Evolutionary conservation across 768 basidiomycete genomes (phyloP), one percentile per base, ranked within the genome.

Genomic region (Mycena rosella): DNA sequence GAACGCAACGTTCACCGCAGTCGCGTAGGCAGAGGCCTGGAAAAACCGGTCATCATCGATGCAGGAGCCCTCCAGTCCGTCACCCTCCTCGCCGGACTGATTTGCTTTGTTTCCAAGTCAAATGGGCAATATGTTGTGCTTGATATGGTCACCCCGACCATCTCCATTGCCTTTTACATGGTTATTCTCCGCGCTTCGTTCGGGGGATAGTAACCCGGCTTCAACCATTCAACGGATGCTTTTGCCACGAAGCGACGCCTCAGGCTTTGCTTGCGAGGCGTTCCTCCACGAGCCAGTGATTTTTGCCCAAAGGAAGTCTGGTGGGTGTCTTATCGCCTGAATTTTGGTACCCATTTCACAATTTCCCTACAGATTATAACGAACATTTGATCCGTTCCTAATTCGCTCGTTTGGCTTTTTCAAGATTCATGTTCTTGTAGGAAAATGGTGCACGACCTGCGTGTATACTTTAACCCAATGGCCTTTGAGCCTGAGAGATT

Each of bases 401-500:
- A 64, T 66, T 49, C 27, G 44, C 27, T n/a, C n/a, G n/a, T n/a
- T n/a, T n/a, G n/a, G n/a, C 34, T 5, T 45, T 49, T 17, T 11
- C 38, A 14, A 6, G 38, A 10, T 10, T 15, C 26, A 49, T 61
- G 22, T 18, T 44, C 52, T 20, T 5, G 8, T 38, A 75, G 85
- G 85, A 72, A 75, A 47, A 83, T 87, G 73, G 65, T 79, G 10
- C 84, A 83, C 60, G 83, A 88, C 71, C 77, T 81, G 7, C 65
- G 60, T 24, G 77, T 74, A 14, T 87, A 86, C 71, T 65, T 79
- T 18, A 78, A 85, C 26, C 86, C 87, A 1, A 77, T 79, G 68
- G 68, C 60, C 14, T 88, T 88, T 73, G 81, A 78, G 24, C 87
- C 87, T 1, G 81, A 83, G 27, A 79, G 87, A 14, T 87, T 85